Conservation (phyloP, 2,329 filamentous ascomycete genomes). For the Furcasterigmium sp. region DNA sequence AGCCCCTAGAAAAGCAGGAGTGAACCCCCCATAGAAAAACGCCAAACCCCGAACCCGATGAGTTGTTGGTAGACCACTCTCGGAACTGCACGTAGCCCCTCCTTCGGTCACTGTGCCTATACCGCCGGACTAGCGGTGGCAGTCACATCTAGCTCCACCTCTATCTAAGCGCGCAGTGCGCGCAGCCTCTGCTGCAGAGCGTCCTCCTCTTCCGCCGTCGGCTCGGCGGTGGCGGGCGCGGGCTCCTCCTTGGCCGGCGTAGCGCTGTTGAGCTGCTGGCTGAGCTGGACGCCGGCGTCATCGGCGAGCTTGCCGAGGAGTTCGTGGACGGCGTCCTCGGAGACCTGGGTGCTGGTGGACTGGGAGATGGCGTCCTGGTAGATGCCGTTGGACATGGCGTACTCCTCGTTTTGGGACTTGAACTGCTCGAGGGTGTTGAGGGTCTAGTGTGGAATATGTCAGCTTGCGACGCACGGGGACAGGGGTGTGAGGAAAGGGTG, state of each 20-base stretch:
- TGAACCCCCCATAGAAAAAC: no score
- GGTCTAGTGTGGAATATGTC: conserved; percentile 29
- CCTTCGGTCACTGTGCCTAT: no score
- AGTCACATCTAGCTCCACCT: no score
- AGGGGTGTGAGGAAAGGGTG: background rate
- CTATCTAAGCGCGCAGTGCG: conserved; percentile 44
- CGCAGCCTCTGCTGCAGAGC: conserved; percentile 59
- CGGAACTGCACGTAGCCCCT: no score
- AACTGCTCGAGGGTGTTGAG: conserved; percentile 57
- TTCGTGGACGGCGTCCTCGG: conserved; percentile 81
- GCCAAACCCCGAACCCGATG: no score
- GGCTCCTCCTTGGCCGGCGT: conserved; percentile 55
- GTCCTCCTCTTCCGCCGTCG: conserved; percentile 74
- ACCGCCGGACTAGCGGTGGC: no score
- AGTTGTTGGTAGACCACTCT: no score
- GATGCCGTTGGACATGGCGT: conserved; percentile 63
- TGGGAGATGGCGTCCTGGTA: conserved; percentile 82
- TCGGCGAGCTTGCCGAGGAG: conserved; percentile 82
- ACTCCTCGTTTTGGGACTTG: conserved; percentile 58
- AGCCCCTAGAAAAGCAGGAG: no score
- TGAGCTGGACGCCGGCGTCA: conserved; percentile 79
- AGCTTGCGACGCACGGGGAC: background rate
- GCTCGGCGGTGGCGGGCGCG: conserved; percentile 52
- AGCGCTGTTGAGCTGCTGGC: conserved; percentile 62
- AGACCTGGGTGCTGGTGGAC: conserved; percentile 66